These are phyloP conservation scores for Blastomyces percursus DNA, from an alignment of 2,329 filamentous ascomycete species.

Conservation along the genomic window DNA sequence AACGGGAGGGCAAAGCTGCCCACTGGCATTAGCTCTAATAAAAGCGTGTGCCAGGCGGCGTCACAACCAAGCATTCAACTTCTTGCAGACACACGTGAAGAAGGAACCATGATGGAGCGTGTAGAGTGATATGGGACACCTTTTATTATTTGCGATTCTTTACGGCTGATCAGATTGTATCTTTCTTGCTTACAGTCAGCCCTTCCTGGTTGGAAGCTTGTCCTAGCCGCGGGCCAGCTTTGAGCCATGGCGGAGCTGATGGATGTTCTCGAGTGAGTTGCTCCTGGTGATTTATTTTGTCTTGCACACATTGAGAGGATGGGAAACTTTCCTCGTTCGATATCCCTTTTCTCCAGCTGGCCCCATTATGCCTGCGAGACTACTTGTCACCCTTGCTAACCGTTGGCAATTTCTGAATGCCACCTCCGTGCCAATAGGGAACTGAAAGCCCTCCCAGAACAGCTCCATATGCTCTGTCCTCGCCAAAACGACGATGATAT, in stretches of 20 bases:
- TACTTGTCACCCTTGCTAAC: not conserved
- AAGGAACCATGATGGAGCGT: not conserved
- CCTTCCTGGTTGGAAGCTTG: not conserved
- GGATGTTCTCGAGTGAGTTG: constrained; percentile 32
- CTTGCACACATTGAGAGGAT: not conserved
- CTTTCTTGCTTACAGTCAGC: not conserved
- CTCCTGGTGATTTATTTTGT: not conserved
- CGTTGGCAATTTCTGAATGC: not conserved
- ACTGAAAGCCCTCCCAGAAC: constrained; percentile 34
- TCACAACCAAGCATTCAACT: too few relatives aligned
- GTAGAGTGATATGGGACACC: not conserved
- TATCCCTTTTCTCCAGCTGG: not conserved
- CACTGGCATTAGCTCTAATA: not conserved
- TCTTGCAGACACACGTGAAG: not conserved
- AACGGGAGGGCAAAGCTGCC: not conserved
- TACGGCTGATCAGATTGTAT: not conserved
- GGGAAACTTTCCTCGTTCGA: not conserved
- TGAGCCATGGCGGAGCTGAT: constrained; percentile 30
- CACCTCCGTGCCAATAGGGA: constrained; percentile 23
- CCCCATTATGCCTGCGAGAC: not conserved
- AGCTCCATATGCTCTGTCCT: constrained; percentile 58
- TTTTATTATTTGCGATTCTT: not conserved
- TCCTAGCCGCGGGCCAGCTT: not conserved
- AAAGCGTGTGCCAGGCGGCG: not conserved
- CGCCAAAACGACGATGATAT: constrained; percentile 51